These are phyloP conservation scores for Pseudophaeomoniella oleicola DNA, from an alignment of 2,329 filamentous ascomycete genomes.

Conservation along the genomic window DNA sequence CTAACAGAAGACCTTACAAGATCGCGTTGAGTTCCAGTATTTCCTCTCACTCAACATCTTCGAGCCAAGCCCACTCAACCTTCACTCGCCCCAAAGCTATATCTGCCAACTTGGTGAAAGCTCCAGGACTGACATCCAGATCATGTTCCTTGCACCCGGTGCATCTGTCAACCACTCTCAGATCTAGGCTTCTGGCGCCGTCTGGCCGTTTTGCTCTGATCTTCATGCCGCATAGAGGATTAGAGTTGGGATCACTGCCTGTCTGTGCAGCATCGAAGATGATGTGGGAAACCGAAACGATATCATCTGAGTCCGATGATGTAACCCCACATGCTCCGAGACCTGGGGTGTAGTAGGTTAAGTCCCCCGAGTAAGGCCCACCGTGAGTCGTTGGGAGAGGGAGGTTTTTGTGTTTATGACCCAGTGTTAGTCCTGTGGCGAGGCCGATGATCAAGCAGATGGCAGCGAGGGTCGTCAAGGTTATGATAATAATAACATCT, in stretches of 20 bases:
- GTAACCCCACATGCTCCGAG: constrained; percentile 56
- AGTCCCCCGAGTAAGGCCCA: constrained; percentile 43
- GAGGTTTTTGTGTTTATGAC: constrained; percentile 20
- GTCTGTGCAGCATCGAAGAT: constrained; percentile 47
- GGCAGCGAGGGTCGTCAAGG: constrained; percentile 6
- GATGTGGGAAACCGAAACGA: constrained; percentile 53
- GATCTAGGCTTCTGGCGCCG: constrained; percentile 39
- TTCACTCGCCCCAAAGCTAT: constrained; percentile 30
- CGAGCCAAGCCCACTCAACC: constrained; percentile 37
- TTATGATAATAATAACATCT: constrained; percentile 4
- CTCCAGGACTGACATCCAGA: constrained; percentile 33
- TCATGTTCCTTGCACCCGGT: constrained; percentile 31
- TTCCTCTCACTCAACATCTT: constrained; percentile 15
- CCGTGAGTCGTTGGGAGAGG: constrained; percentile 35
- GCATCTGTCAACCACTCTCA: constrained; percentile 57
- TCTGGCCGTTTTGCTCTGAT: constrained; percentile 45
- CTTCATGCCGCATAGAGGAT: constrained; percentile 51
- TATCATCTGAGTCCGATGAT: constrained; percentile 38
- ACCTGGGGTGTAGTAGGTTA: constrained; percentile 54
- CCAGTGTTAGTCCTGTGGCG: constrained; percentile 9
- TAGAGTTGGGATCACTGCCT: constrained; percentile 44
- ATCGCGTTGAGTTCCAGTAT: neutral
- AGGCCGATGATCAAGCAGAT: constrained; percentile 10
- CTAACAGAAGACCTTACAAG: neutral
- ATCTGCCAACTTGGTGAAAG: constrained; percentile 33